A percentile compares a stretch with the other conserved stretches of the same genome.
Conservation (phyloP, 2,329 filamentous ascomycete genomes). For the Arthrobotrys sphaeroides region DNA sequence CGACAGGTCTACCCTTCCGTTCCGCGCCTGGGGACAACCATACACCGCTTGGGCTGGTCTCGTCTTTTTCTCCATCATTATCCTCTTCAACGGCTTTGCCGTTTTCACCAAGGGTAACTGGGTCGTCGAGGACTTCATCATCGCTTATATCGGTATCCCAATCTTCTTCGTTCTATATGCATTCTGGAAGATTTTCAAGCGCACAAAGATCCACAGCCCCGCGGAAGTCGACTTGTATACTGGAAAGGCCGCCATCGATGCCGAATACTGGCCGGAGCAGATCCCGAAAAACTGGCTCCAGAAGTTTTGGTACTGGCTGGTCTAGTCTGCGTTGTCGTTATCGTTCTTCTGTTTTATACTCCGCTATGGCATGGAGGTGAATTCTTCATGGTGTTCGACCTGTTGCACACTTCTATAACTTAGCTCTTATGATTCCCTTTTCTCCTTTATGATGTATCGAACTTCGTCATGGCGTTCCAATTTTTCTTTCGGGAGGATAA, state of each 20-base stretch:
- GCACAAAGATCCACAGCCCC: slow-evolving; percentile 63
- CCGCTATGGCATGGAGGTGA: neutral
- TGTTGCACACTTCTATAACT: neutral
- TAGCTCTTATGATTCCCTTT: slow-evolving; percentile 10
- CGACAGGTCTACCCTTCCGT: slow-evolving; percentile 65
- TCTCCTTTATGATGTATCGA: slow-evolving; percentile 26
- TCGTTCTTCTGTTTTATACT: neutral
- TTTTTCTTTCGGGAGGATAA: slow-evolving; percentile 19
- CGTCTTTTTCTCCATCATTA: slow-evolving; percentile 69
- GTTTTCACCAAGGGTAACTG: slow-evolving; percentile 75
- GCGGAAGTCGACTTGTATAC: slow-evolving; percentile 68
- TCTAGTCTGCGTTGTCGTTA: neutral
- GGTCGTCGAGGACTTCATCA: slow-evolving; percentile 71
- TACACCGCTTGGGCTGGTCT: slow-evolving; percentile 73
- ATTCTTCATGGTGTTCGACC: neutral
- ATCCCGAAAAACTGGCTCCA: slow-evolving; percentile 39
- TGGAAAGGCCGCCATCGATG: slow-evolving; percentile 71
- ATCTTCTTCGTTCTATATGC: slow-evolving; percentile 70
- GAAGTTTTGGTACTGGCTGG: slow-evolving; percentile 50
- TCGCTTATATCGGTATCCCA: slow-evolving; percentile 72
- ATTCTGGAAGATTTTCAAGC: slow-evolving; percentile 68
- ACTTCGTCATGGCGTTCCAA: slow-evolving; percentile 39
- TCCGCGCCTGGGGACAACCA: slow-evolving; percentile 67
- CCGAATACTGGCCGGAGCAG: slow-evolving; percentile 50
- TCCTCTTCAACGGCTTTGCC: slow-evolving; percentile 78